Percentiles rank a stretch among this genome's conserved stretches.
These are phyloP conservation scores for Claviceps sp. DNA, from an alignment of 2,329 filamentous ascomycete genomes.

Conservation along the genomic window DNA sequence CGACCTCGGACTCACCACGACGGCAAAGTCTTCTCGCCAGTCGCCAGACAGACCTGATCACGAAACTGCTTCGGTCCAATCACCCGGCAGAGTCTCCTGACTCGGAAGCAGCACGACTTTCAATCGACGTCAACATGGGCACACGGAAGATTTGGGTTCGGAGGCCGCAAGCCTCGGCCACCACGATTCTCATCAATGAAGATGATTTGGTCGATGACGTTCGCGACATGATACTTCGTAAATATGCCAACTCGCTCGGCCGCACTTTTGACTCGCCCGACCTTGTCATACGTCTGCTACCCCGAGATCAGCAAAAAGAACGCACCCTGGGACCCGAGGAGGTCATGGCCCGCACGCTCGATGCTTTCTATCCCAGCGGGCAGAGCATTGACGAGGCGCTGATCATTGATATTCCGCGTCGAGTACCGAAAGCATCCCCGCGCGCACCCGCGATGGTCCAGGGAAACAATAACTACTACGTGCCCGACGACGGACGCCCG, in stretches of 20 bases:
- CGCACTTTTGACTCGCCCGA: constrained; percentile 84
- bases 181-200: constrained; percentile 70
- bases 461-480: constrained; percentile 36
- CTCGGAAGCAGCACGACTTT: constrained; percentile 11
- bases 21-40: constrained; percentile 25
- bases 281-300: constrained; percentile 62
- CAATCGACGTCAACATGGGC: constrained; percentile 38
- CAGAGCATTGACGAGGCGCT: constrained; percentile 83
- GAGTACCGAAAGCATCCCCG: constrained; percentile 72
- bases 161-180: constrained; percentile 72
- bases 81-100: constrained; percentile 10
- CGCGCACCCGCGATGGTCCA: constrained; percentile 32
- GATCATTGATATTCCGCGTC: constrained; percentile 73
- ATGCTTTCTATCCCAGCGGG: constrained; percentile 73
- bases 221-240: constrained; percentile 79
- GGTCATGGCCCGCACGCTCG: constrained; percentile 61
- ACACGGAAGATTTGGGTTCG: constrained; percentile 91
- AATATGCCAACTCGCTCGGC: constrained; percentile 88
- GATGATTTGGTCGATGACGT: constrained; percentile 92
- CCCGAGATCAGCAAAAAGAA: constrained; percentile 54
- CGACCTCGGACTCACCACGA: constrained; percentile 10
- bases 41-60: constrained; percentile 21
- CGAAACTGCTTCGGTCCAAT: constrained; percentile 17
- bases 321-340: constrained; percentile 76
- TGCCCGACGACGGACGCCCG: constrained; percentile 50